These are phyloP conservation scores for Heliosperma pusillum DNA, from an alignment of 148 eudicot species.

Conservation along the genomic window DNA sequence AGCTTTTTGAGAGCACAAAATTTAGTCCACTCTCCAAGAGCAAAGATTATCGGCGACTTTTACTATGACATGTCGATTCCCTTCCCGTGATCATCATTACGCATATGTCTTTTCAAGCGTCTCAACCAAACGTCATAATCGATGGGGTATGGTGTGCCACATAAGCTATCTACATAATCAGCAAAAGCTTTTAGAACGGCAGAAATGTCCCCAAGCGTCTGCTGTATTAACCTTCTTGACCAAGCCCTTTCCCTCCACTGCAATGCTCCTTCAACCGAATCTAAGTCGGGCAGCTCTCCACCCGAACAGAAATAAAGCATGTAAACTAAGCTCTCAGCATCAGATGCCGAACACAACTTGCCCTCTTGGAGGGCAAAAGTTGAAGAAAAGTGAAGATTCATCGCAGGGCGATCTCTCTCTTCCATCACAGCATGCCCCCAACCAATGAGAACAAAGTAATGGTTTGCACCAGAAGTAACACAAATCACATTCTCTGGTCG, in stretches of 20 bases:
- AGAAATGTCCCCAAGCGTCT: constrained; percentile 86
- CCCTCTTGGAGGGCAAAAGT: constrained; percentile 91
- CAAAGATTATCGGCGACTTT: neutral
- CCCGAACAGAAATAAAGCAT: constrained; percentile 75
- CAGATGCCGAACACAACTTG: constrained; percentile 88
- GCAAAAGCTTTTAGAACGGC: constrained; percentile 94
- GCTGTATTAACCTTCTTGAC: constrained; percentile 89
- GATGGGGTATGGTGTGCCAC: constrained; percentile 91
- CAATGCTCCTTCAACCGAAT: constrained; percentile 91
- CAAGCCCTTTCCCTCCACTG: constrained; percentile 87
- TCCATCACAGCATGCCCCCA: constrained; percentile 97
- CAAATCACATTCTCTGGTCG: constrained; percentile 77
- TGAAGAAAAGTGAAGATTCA: constrained; percentile 90
- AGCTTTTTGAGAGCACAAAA: neutral
- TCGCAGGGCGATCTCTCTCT: constrained; percentile 86
- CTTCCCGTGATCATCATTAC: constrained; percentile 68
- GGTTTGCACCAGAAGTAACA: constrained; percentile 46
- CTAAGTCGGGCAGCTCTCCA: constrained; percentile 72
- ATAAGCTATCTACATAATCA: constrained; percentile 92
- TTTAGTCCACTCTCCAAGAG: neutral
- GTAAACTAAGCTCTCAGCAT: constrained; percentile 90
- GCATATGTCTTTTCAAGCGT: constrained; percentile 66
- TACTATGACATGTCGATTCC: constrained; percentile 46
- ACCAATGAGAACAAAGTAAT: constrained; percentile 67
- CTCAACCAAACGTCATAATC: constrained; percentile 78